Conservation (phyloP, 2,329 filamentous ascomycete genomes). For the Coniochaeta sp. region DNA sequence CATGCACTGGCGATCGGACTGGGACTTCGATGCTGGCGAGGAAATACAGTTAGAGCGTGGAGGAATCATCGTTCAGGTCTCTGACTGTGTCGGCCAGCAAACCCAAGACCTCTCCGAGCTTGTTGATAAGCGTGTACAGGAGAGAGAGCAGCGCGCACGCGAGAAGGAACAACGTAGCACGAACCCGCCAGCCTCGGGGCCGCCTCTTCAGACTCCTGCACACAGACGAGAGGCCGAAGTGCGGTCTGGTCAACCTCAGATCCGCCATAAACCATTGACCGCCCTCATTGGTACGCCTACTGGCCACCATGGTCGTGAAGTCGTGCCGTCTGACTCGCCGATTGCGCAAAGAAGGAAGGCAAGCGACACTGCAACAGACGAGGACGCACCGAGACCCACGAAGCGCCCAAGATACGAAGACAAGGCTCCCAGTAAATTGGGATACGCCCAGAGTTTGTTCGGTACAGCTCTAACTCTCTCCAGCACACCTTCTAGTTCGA, state of each 20-base stretch:
- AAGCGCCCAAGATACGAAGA: constrained; percentile 34
- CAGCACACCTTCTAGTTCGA: constrained; percentile 24
- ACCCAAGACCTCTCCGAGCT: constrained; percentile 74
- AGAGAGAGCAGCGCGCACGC: constrained; percentile 34
- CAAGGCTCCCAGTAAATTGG: constrained; percentile 33
- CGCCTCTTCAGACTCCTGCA: not conserved
- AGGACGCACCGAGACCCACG: constrained; percentile 17
- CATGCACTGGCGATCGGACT: constrained; percentile 67
- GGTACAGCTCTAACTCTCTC: constrained; percentile 39
- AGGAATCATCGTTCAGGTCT: constrained; percentile 71
- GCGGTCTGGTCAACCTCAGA: constrained; percentile 19
- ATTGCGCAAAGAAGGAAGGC: constrained; percentile 50
- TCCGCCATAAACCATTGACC: constrained; percentile 39
- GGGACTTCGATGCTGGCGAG: constrained; percentile 70
- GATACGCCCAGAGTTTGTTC: constrained; percentile 44
- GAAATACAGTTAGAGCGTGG: constrained; percentile 73
- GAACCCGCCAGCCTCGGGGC: constrained; percentile 13
- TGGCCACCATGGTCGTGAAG: constrained; percentile 54
- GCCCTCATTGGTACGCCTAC: constrained; percentile 59
- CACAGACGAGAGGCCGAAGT: not conserved
- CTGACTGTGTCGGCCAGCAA: constrained; percentile 62
- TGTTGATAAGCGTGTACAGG: constrained; percentile 59
- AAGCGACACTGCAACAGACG: constrained; percentile 12
- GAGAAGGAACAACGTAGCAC: not conserved
- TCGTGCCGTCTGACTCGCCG: constrained; percentile 52